Conservation (phyloP, 2,329 filamentous ascomycete genomes). For the Mycosphaerella arachidis region DNA sequence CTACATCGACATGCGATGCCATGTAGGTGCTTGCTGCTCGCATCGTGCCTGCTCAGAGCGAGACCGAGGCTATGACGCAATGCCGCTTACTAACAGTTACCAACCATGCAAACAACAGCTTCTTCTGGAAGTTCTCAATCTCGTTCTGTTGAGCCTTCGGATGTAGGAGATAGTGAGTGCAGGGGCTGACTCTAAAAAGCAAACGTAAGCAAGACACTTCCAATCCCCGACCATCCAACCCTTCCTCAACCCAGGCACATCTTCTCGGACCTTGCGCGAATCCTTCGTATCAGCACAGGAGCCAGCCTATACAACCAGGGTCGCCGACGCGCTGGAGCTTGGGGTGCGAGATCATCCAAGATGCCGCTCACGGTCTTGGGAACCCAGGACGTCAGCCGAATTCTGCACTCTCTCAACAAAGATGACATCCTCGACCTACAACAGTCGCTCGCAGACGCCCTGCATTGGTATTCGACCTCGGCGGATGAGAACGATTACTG, state of each 20-base stretch:
- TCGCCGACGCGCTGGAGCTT: neutral
- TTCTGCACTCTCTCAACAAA: constrained; percentile 53
- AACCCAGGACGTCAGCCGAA: constrained; percentile 50
- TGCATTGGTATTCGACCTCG: constrained; percentile 62
- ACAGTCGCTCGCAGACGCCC: constrained; percentile 53
- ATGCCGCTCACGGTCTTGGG: constrained; percentile 61
- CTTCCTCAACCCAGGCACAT: neutral
- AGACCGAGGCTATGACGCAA: neutral
- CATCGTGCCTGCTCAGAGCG: neutral
- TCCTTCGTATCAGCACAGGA: neutral
- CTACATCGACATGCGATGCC: too few relatives aligned
- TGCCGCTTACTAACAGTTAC: neutral
- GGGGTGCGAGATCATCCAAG: neutral
- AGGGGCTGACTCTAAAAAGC: neutral
- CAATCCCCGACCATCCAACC: neutral
- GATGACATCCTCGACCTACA: constrained; percentile 57
- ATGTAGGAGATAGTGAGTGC: neutral
- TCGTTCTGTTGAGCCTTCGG: neutral
- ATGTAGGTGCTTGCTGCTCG: neutral
- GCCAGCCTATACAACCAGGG: neutral
- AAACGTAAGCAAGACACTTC: neutral
- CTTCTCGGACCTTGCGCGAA: neutral
- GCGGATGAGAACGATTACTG: constrained; percentile 54
- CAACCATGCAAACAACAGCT: neutral
- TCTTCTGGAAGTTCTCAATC: neutral